Evolutionary conservation across 805 yeast species (phyloP), one percentile per base, ranked within the genome.

Genomic region (Maudiozyma serrabonitensis): DNA sequence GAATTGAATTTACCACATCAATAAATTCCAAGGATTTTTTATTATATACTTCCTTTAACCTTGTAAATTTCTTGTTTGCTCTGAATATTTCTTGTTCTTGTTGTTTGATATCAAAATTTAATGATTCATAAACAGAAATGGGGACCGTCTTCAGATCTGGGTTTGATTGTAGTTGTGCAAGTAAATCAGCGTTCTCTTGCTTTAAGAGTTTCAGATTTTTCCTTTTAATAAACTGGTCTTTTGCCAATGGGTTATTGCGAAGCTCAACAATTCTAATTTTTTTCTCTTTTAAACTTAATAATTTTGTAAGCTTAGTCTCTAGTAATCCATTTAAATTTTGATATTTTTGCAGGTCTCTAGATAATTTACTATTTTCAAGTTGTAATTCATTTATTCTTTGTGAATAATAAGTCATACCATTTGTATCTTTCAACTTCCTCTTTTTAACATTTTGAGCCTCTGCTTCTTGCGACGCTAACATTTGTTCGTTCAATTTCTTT

Each of bases 11-110:
- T 0, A 87, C 80, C 1, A 83, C 77, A 32, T 81, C 79, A 37
- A 87, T 69, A 46, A 86, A 82, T 58, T 86, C 90, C 32, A 74
- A 66, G n/a, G 91, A 80, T 61, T 85, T 84, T 46, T 75, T 75
- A 16, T 79, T 67, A 60, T 79, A 87, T 6, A 78, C 75, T 53
- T 81, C 79, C 54, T 71, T 76, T 18, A 75, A 61, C 39, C 95
- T 66, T 11, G 59, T 66, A 35, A 74, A 70, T 47, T 78, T 71
- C 59, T 84, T 86, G 46, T 71, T 70, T 8, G 76, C 60, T 44
- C 73, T 75, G 32, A 71, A 72, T 2, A 80, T 66, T 48, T 76
- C 77, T 2, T 60, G 56, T 53, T 80, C 78, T 9, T 78, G 58
- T 26, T 69, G 66, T 31, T 69, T 64, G 49, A 75, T 71, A 50